Evolutionary conservation across 2,329 filamentous ascomycete species (phyloP).

Genomic region (Penicillium griseofulvum): DNA sequence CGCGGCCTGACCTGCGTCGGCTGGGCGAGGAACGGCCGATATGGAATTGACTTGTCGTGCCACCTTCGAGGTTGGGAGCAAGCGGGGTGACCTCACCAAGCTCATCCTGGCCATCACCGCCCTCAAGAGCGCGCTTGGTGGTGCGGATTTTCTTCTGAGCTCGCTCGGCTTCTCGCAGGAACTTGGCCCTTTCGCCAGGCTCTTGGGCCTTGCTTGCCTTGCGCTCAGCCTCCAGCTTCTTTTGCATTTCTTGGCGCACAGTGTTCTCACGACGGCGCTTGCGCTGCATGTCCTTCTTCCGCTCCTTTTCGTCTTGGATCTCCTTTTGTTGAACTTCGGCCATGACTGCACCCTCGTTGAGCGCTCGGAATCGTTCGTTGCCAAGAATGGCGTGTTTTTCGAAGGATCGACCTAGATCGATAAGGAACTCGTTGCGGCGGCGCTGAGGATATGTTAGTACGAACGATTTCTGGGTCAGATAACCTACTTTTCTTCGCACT

Average conservation of each 20-base stretch:
- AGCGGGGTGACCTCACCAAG: slow-evolving; percentile 68
- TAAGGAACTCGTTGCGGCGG: slow-evolving; percentile 55
- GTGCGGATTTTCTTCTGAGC: slow-evolving; percentile 90
- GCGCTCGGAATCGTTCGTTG: slow-evolving; percentile 70
- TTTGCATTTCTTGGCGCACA: slow-evolving; percentile 80
- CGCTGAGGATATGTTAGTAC: slow-evolving; percentile 48
- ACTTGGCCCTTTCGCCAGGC: slow-evolving; percentile 75
- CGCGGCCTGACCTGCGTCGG: slow-evolving; percentile 55
- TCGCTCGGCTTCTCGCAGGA: slow-evolving; percentile 80
- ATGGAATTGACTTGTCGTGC: slow-evolving; percentile 80
- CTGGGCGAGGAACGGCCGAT: slow-evolving; percentile 56
- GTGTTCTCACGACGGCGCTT: slow-evolving; percentile 94
- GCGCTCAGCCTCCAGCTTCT: slow-evolving; percentile 75
- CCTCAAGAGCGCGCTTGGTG: slow-evolving; percentile 81
- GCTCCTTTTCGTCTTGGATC: slow-evolving; percentile 91
- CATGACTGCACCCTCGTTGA: slow-evolving; percentile 76
- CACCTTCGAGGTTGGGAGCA: slow-evolving; percentile 78
- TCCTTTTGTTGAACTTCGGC: slow-evolving; percentile 87
- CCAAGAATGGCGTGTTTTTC: slow-evolving; percentile 67
- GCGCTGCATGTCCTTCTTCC: slow-evolving; percentile 99
- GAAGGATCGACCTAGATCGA: slow-evolving; percentile 60
- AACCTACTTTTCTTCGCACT: slow-evolving; percentile 62
- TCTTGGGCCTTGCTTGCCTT: slow-evolving; percentile 76
- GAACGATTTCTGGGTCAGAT: not conserved
- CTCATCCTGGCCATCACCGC: slow-evolving; percentile 72